A percentile compares a stretch with the other conserved stretches of the same genome.
phyloP scores from a whole-genome alignment of 495 filamentous ascomycete species.

The Podospora sp. region DNA sequence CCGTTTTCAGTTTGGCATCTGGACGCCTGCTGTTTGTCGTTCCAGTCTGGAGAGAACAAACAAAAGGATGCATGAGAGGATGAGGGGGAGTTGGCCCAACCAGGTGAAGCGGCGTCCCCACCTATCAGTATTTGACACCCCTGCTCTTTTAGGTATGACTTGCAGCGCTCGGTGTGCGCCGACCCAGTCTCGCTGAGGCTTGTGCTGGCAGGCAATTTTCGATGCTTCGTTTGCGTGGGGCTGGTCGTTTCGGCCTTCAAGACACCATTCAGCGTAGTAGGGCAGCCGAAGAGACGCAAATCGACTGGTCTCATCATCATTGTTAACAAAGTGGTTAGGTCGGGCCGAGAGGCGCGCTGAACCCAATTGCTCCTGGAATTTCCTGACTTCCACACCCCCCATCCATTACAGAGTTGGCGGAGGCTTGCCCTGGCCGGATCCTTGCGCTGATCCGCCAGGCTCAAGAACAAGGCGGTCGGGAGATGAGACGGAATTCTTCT shows the following conservation, averaged over 20 bases:
- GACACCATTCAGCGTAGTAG: background rate
- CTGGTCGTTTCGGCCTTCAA: background rate
- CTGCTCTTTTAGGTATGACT: constrained; percentile 12
- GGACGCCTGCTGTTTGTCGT: constrained; percentile 3
- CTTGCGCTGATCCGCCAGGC: constrained; percentile 6
- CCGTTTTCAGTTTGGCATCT: background rate
- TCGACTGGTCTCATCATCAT: background rate
- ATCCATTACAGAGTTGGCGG: background rate
- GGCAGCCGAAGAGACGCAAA: background rate
- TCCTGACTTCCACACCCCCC: background rate
- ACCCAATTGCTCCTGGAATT: background rate
- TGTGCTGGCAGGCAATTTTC: background rate
- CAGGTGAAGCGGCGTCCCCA: background rate
- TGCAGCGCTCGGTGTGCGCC: constrained; percentile 1
- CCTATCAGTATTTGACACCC: background rate
- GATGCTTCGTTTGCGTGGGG: background rate
- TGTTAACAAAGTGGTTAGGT: background rate
- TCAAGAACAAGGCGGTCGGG: background rate
- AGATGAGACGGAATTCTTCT: constrained; percentile 26
- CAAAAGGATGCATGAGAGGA: background rate
- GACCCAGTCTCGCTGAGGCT: background rate
- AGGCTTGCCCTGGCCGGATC: background rate
- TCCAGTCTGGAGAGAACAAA: background rate
- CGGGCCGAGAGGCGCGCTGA: background rate
- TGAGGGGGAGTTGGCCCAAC: background rate